Evolutionary conservation across 169 alveolate species (phyloP).

Genomic region (Eimeria zaria): DNA sequence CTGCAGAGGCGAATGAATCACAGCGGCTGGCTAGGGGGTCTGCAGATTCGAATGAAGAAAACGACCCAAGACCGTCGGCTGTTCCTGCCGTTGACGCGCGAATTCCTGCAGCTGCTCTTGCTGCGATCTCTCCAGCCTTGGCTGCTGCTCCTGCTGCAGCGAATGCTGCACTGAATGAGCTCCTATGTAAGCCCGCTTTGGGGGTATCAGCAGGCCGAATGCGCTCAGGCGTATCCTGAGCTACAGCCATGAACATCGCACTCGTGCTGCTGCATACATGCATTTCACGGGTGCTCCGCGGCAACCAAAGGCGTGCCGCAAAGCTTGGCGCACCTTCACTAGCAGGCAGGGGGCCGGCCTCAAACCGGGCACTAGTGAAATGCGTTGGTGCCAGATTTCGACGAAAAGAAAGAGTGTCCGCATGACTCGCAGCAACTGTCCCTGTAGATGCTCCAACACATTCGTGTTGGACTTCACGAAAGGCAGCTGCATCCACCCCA

Average conservation of each 20-base stretch:
- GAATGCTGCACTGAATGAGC: constrained; percentile 1
- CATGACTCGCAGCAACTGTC: neutral
- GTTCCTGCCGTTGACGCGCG: constrained; percentile 16
- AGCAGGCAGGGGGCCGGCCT: neutral
- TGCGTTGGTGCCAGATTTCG: constrained; percentile 12
- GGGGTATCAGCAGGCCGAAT: neutral
- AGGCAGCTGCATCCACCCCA: neutral
- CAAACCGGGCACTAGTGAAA: constrained; percentile 34
- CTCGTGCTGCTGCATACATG: constrained; percentile 66
- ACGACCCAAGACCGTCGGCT: constrained; percentile 51
- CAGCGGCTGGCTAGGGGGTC: constrained; percentile 66
- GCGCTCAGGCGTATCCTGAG: constrained; percentile 30
- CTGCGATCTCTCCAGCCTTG: constrained; percentile 19
- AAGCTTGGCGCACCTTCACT: neutral
- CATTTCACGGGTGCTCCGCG: constrained; percentile 54
- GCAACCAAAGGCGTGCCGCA: constrained; percentile 39
- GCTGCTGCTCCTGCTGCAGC: constrained; percentile 58
- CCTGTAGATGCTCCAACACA: neutral
- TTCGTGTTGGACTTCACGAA: neutral
- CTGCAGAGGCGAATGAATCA: constrained; percentile 65
- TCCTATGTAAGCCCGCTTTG: neutral
- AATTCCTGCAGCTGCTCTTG: constrained; percentile 26
- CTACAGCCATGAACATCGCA: constrained; percentile 52
- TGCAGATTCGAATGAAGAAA: constrained; percentile 51
- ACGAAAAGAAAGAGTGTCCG: neutral